These are phyloP conservation scores for Fomitopsis serialis DNA, from an alignment of 768 basidiomycete species.

Conservation along the genomic window DNA sequence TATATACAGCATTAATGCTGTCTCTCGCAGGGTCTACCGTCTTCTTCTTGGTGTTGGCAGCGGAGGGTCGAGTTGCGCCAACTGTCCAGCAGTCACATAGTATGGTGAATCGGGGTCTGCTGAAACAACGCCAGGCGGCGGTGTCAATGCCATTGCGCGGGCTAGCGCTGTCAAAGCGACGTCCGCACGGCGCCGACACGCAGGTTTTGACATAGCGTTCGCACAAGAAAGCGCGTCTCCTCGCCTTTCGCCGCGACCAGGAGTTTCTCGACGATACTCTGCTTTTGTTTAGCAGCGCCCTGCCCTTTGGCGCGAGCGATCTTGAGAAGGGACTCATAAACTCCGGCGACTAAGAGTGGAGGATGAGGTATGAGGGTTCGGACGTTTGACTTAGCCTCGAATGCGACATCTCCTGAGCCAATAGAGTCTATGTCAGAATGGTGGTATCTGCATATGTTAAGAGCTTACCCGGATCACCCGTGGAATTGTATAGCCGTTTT, in stretches of 20 bases:
- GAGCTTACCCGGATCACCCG: slow-evolving; percentile 55
- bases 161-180: slow-evolving; percentile 79
- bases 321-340: slow-evolving; percentile 63
- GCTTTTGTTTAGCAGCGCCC: slow-evolving; percentile 73
- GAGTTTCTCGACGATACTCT: slow-evolving; percentile 71
- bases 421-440: not conserved
- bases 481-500: slow-evolving; percentile 60
- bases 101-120: slow-evolving; percentile 20
- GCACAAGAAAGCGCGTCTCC: slow-evolving; percentile 78
- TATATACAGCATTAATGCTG: slow-evolving; percentile 38
- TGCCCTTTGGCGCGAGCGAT: slow-evolving; percentile 67
- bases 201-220: slow-evolving; percentile 68
- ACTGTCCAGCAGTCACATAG: slow-evolving; percentile 26
- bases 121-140: slow-evolving; percentile 25
- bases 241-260: slow-evolving; percentile 84
- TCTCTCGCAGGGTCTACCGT: slow-evolving; percentile 25
- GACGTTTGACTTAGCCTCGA: slow-evolving; percentile 70
- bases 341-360: slow-evolving; percentile 55
- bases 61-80: slow-evolving; percentile 20
- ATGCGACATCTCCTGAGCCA: slow-evolving; percentile 73
- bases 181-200: slow-evolving; percentile 87
- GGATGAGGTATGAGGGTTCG: slow-evolving; percentile 70
- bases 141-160: slow-evolving; percentile 65
- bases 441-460: not conserved
- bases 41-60: slow-evolving; percentile 26